phyloP scores from a whole-genome alignment of 257 asterid genomes.

The Solanum arcanum region DNA sequence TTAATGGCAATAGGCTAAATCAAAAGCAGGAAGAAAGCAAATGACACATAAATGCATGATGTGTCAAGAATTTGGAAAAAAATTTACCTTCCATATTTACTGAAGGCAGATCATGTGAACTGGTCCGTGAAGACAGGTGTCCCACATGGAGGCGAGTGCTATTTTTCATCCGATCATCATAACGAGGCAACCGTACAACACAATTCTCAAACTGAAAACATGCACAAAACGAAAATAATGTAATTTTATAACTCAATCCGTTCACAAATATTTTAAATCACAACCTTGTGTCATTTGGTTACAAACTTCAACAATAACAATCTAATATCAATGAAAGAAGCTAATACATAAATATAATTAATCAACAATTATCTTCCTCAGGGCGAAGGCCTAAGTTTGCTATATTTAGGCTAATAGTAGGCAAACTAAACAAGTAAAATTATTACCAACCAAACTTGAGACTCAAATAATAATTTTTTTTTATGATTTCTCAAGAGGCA shows the following conservation, averaged over 20 bases:
- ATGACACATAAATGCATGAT: neutral
- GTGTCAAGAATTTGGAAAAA: neutral
- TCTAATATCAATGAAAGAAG: too few species aligned
- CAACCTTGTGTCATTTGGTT: too few species aligned
- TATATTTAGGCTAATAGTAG: too few species aligned
- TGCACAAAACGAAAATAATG: neutral
- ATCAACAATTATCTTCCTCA: too few species aligned
- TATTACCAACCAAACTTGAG: too few species aligned
- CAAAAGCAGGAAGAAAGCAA: neutral
- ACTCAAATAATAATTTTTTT: too few species aligned
- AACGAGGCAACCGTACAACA: constrained; percentile 71
- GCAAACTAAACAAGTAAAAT: too few species aligned
- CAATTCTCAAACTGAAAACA: constrained; percentile 3
- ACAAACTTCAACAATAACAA: too few species aligned
- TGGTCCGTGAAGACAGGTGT: constrained; percentile 87
- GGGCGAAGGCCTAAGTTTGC: too few species aligned
- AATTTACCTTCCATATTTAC: constrained; percentile 85
- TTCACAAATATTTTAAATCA: too few species aligned
- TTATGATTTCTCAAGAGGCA: neutral
- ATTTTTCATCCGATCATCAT: constrained; percentile 63
- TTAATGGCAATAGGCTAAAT: neutral
- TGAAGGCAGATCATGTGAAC: constrained; percentile 79
- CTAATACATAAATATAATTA: too few species aligned
- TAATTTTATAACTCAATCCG: too few species aligned
- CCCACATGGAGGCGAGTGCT: constrained; percentile 94